phyloP scores from a whole-genome alignment of 176 grass and related monocot genomes.

The Bromus sterilis region DNA sequence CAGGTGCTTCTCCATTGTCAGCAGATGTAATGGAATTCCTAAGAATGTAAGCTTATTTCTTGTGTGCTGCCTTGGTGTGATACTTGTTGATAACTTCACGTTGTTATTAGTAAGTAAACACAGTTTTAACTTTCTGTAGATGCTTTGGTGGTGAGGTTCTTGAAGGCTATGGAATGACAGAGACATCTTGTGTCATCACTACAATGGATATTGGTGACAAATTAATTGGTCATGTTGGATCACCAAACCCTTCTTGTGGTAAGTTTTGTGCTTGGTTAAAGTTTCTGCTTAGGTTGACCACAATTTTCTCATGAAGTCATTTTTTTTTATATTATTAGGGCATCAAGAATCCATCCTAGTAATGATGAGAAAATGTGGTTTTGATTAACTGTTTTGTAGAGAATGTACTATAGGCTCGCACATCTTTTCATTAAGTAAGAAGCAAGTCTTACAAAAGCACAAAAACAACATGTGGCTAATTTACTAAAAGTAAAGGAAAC shows the following conservation, averaged over 20 bases:
- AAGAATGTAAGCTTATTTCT: slow-evolving; percentile 63
- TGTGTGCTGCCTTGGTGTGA: neutral
- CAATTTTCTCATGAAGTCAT: slow-evolving; percentile 1
- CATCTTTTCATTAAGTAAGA: neutral
- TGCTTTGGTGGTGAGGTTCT: slow-evolving; percentile 76
- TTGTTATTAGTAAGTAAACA: slow-evolving; percentile 7
- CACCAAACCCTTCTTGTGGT: slow-evolving; percentile 87
- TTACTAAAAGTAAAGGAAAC: neutral
- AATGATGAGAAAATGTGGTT: neutral
- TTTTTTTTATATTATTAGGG: neutral
- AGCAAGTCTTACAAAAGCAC: neutral
- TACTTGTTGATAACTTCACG: slow-evolving; percentile 15
- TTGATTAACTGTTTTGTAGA: neutral
- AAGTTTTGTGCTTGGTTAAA: slow-evolving; percentile 15
- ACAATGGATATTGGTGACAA: slow-evolving; percentile 62
- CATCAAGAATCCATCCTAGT: neutral
- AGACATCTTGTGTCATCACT: slow-evolving; percentile 89
- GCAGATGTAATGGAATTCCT: slow-evolving; percentile 92
- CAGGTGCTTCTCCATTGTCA: slow-evolving; percentile 93
- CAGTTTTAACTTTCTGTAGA: slow-evolving; percentile 26
- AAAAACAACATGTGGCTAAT: neutral
- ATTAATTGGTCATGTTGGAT: slow-evolving; percentile 83
- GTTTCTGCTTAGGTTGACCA: neutral
- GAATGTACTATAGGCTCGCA: neutral
- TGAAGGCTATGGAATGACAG: slow-evolving; percentile 98